phyloP scores from a whole-genome alignment of 495 filamentous ascomycete genomes.

The Podospora conica region DNA sequence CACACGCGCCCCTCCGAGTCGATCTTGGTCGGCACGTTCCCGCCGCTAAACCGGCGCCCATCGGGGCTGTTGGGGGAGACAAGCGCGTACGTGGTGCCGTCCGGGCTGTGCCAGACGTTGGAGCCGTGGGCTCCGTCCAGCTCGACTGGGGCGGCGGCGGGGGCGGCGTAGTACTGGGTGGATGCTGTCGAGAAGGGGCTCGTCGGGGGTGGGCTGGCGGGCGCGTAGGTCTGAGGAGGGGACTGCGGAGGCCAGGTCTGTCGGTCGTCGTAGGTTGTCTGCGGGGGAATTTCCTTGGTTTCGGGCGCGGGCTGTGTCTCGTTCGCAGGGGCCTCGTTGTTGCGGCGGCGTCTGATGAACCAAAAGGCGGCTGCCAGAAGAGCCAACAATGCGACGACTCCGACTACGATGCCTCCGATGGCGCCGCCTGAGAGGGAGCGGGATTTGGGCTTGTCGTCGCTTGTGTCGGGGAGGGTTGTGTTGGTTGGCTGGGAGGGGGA shows the following conservation, averaged over 20 bases:
- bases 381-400: slow-evolving; percentile 6
- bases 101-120: neutral
- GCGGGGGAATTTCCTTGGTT: neutral
- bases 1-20: slow-evolving; percentile 23
- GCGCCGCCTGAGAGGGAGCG: slow-evolving; percentile 20
- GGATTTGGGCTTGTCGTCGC: neutral
- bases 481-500: slow-evolving; percentile 6
- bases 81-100: neutral
- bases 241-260: neutral
- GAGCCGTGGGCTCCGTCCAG: neutral
- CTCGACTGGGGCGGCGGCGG: neutral
- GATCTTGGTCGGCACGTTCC: slow-evolving; percentile 13
- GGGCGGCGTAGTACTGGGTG: neutral
- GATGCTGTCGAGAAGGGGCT: neutral
- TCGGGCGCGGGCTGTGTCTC: neutral
- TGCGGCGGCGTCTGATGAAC: slow-evolving; percentile 5
- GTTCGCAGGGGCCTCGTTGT: neutral
- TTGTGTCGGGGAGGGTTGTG: too few species aligned
- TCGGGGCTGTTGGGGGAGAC: neutral
- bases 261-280: neutral
- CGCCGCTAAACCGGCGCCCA: neutral
- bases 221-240: neutral
- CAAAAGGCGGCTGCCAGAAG: slow-evolving; percentile 5
- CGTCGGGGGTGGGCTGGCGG: neutral
- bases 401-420: slow-evolving; percentile 27